Percentiles rank a stretch among this genome's conserved stretches.
Conservation (phyloP, 192 early-diverging fungal genomes). For the Linnemannia elongata region DNA sequence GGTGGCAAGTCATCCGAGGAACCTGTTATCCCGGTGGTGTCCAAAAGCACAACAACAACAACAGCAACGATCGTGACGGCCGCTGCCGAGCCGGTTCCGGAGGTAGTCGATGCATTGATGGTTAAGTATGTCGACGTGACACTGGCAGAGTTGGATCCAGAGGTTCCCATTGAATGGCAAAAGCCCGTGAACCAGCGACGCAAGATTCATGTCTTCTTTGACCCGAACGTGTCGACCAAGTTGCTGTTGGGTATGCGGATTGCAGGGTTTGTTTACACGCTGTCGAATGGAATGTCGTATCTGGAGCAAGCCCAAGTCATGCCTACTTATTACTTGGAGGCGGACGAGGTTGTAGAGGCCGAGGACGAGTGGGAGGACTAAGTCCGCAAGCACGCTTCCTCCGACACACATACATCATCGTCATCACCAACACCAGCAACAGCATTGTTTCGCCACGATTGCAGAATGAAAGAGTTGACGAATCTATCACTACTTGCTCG, state of each 20-base stretch:
- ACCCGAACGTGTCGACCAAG: slow-evolving; percentile 6
- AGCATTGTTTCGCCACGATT: neutral
- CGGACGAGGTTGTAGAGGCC: slow-evolving; percentile 17
- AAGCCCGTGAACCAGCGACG: slow-evolving; percentile 19
- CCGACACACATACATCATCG: neutral
- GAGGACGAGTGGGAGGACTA: slow-evolving; percentile 10
- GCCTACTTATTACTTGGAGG: slow-evolving; percentile 48
- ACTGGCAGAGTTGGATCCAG: slow-evolving; percentile 20
- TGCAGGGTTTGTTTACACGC: slow-evolving; percentile 20
- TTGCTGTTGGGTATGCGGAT: slow-evolving; percentile 36
- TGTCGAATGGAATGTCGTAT: slow-evolving; percentile 53
- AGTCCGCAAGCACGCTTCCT: neutral
- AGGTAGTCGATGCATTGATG: neutral
- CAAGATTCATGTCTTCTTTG: slow-evolving; percentile 38
- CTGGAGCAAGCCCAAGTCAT: slow-evolving; percentile 30
- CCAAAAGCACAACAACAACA: neutral
- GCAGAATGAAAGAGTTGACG: neutral
- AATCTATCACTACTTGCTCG: no score
- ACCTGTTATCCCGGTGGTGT: neutral
- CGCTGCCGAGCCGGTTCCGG: neutral
- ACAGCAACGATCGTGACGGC: neutral
- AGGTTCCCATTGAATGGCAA: slow-evolving; percentile 12
- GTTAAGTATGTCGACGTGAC: slow-evolving; percentile 24
- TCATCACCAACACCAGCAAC: neutral
- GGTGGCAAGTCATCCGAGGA: neutral